A percentile compares a stretch with the other conserved stretches of the same genome.
phyloP scores from a whole-genome alignment of 352 stramenopile species.

The Phytophthora cactorum region DNA sequence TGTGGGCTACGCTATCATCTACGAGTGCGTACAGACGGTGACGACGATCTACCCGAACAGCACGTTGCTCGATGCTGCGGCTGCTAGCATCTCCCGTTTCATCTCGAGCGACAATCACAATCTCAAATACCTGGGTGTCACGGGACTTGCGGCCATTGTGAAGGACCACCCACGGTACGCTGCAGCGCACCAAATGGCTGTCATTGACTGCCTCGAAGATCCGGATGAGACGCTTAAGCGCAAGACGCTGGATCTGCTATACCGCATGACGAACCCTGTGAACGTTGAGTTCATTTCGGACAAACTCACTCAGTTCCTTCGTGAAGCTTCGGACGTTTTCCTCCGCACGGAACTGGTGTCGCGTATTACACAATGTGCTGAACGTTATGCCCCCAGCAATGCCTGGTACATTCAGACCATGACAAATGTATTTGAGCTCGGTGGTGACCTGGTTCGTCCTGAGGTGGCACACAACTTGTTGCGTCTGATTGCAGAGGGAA shows the following conservation, averaged over 20 bases:
- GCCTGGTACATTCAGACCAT: conserved; percentile 99
- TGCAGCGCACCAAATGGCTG: conserved; percentile 98
- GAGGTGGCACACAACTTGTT: conserved; percentile 98
- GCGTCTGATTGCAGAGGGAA: conserved; percentile 97
- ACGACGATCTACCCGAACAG: conserved; percentile 99
- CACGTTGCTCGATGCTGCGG: conserved; percentile 95
- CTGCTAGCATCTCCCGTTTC: conserved; percentile 94
- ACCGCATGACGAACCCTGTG: conserved; percentile 99
- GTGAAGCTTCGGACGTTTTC: conserved; percentile 97
- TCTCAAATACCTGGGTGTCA: conserved; percentile 99
- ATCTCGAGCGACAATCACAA: conserved; percentile 97
- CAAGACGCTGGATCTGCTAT: conserved; percentile 97
- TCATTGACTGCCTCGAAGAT: conserved; percentile 99
- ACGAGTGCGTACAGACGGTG: conserved; percentile 99
- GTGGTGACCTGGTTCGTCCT: conserved; percentile 97
- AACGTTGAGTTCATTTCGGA: conserved; percentile 99
- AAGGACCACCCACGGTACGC: conserved; percentile 96
- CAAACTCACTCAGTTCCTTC: conserved; percentile 97
- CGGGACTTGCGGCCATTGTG: conserved; percentile 98
- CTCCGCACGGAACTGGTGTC: conserved; percentile 97
- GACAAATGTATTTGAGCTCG: conserved; percentile 96
- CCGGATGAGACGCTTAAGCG: conserved; percentile 99
- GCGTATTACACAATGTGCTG: conserved; percentile 97
- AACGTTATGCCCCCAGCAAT: conserved; percentile 97
- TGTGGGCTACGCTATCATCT: conserved; percentile 99